Evolutionary conservation across 2,329 filamentous ascomycete genomes (phyloP), one percentile per base, ranked within the genome.

Genomic region (Diaporthe sp.): DNA sequence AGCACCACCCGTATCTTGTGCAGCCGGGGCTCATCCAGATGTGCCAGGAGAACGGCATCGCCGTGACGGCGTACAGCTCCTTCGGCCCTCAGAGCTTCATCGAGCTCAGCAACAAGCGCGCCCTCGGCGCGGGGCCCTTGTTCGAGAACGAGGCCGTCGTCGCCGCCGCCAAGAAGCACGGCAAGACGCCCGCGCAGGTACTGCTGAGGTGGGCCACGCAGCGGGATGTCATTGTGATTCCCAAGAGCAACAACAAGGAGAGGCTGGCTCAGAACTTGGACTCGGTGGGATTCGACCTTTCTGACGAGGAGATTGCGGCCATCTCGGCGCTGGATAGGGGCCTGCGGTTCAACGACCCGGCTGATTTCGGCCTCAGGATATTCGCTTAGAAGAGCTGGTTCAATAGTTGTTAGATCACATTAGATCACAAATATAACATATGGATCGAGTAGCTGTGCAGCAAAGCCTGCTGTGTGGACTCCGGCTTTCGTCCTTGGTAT

Each of bases 161-260:
- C 78, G 81, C 79, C 66, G 89, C 95, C 76, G 92, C 94, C 25
- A 83, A 88, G 79, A 95, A 94, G 86, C 87, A 94, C 81, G 86
- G 86, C 82, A 94, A 93, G 87, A 91, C 92, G 9, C 88, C 94
- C 10, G 93, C 94, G 22, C 95, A 98, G 88, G 88, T 97, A 32
- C 88, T 97, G 75, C 88, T 98, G 78, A 90, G 95, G 79, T 98
- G 95, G 95, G 91, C 94, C 30, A 97, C 95, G n/a, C 94, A 97
- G 88, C 89, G 93, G 66, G 92, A 91, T 39, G 86, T 97, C 71
- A 93, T 94, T 66, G 93, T 97, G 78, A 97, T 97, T 79, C 94
- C 94, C 78, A 96, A 96, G 90, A 92, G 90, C 77, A 92, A 83
- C 84, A 88, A 83, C 77, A 80, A 77, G 76, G 86, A 81, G 37